Evolutionary conservation across 2,329 filamentous ascomycete genomes (phyloP), one percentile per base, ranked within the genome.

Genomic region (Hypoxylon sp.): DNA sequence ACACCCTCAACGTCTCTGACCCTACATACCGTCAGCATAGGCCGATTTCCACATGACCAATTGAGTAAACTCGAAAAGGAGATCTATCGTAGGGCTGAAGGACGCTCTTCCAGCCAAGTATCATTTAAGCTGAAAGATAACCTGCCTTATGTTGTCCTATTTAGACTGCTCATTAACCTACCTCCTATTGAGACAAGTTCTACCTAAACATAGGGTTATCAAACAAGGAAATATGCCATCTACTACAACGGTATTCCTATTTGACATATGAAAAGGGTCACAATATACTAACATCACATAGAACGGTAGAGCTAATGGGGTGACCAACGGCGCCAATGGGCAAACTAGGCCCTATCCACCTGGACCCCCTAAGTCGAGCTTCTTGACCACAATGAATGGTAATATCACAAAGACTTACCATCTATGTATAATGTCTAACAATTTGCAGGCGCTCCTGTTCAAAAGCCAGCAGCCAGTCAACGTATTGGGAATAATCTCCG

Each of bases 381-480:
- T 53, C 50, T 22, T 53, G 19, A 53, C 50, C 3, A 53, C 50
- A 17, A 35, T 77, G 84, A 53, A 53, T 11, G 50, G 50, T 53
- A 53, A 22, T 24, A 6, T 14, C 35, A 44, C 14, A 44, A 22
- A 22, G 17, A 22, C 17, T 22, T 19, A 11, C 11, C 19, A 44
- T 22, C 39, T 3, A 3, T 8, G 39, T 9, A 44, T 19, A 44
- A 0, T 44, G 22, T 44, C 39, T 44, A 44, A 44, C 8, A 44
- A 19, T 11, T 11, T 10, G 10, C 29, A 50, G 55, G 55, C 26
- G 55, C 55, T 26, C 55, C 55, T 3, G 55, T 58, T 10, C 44
- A 50, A 31, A 24, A 5, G 3, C 44, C 44, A 24, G 55, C 46
- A 35, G 55, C 55, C 9, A 35, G 22, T 31, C 70, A 74, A 50